Conservation (phyloP, 129 eudicot species). For the Heracleum sosnowskyi region DNA sequence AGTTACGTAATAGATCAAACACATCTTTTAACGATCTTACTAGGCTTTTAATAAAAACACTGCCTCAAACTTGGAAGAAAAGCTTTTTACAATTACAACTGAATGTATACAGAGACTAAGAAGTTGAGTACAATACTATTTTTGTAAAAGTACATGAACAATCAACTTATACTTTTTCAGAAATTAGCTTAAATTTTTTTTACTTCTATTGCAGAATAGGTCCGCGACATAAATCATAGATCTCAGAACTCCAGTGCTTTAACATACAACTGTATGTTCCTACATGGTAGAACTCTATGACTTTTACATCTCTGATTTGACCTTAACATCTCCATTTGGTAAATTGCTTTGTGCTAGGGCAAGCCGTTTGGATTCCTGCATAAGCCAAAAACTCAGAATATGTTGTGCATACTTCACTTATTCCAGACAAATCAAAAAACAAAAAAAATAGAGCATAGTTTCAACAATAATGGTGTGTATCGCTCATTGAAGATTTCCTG, state of each 20-base stretch:
- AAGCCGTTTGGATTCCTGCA: conserved; percentile 69
- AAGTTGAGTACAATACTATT: background rate
- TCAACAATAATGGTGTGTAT: background rate
- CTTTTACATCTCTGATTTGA: conserved; percentile 54
- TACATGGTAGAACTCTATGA: background rate
- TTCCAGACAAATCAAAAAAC: background rate
- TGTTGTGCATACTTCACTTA: background rate
- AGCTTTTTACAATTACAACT: background rate
- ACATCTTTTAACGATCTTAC: background rate
- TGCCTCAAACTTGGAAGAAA: background rate
- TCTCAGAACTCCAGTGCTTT: background rate
- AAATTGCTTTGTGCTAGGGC: conserved; percentile 64
- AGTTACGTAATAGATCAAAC: background rate
- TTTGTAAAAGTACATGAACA: background rate
- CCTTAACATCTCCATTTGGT: conserved; percentile 83
- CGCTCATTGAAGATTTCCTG: background rate
- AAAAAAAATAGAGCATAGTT: no score
- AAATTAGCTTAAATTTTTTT: no score
- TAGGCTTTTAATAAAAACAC: background rate
- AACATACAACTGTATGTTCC: background rate
- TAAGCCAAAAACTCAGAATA: conserved; percentile 3
- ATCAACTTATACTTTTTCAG: background rate
- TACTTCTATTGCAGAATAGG: background rate
- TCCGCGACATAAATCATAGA: background rate
- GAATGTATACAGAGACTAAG: background rate